phyloP scores from a whole-genome alignment of 1,284 basidiomycete genomes.

The Melampsora larici-populina region DNA sequence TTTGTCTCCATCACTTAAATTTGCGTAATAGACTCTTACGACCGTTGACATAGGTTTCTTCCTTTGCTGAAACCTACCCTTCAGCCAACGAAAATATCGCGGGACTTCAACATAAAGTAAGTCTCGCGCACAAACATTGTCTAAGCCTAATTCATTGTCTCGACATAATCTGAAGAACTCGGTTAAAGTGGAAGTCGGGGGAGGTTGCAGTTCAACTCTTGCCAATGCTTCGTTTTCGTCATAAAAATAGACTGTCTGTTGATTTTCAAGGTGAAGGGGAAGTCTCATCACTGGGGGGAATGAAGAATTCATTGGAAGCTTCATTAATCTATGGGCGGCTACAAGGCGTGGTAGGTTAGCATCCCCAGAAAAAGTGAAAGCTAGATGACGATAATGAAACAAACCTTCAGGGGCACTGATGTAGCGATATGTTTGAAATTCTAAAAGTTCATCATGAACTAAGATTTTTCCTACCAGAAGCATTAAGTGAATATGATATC shows the following conservation, averaged over 20 bases:
- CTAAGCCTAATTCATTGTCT: background rate
- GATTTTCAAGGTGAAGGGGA: background rate
- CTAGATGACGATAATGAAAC: conserved; percentile 50
- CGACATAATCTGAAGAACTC: background rate
- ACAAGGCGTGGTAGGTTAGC: conserved; percentile 49
- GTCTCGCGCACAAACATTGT: background rate
- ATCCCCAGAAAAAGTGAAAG: background rate
- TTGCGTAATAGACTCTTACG: conserved; percentile 56
- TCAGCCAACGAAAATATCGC: background rate
- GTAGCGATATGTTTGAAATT: conserved; percentile 2
- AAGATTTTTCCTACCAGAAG: background rate
- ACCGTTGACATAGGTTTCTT: conserved; percentile 49
- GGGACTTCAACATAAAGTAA: conserved; percentile 5
- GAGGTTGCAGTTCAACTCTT: background rate
- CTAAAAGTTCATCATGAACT: background rate
- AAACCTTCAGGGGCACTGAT: conserved; percentile 20
- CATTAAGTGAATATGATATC: background rate
- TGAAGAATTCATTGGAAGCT: conserved; percentile 52
- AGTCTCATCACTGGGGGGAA: background rate
- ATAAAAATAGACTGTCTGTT: conserved; percentile 8
- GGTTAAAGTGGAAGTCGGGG: background rate
- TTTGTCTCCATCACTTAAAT: conserved; percentile 53
- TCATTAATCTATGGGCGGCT: conserved; percentile 54
- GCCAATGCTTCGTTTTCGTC: background rate
- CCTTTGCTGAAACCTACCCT: conserved; percentile 13